Conservation (phyloP, 139 green algal genomes). For the Volvox africanus region DNA sequence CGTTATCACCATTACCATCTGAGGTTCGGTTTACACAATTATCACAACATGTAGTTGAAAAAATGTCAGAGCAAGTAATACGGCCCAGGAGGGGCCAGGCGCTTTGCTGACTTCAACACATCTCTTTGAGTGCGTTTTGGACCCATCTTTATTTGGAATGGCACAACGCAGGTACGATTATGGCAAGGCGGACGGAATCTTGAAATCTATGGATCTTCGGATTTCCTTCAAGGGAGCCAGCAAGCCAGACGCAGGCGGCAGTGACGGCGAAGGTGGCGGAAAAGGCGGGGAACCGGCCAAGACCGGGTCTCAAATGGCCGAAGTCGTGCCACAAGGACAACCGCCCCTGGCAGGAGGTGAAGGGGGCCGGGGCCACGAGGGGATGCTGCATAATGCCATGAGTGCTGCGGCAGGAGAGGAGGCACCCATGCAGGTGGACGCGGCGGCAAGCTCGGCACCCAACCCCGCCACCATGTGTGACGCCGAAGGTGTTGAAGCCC, state of each 20-base stretch:
- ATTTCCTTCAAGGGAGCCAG: constrained; percentile 47
- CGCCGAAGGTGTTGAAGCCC: background rate
- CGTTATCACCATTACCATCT: too few species aligned
- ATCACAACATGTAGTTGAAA: too few species aligned
- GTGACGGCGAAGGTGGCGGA: background rate
- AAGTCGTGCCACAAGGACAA: background rate
- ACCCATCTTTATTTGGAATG: too few species aligned
- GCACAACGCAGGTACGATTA: constrained; percentile 75
- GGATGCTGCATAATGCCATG: background rate
- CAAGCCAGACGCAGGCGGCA: background rate
- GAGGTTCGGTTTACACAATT: too few species aligned
- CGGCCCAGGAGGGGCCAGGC: too few species aligned
- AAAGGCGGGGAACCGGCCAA: background rate
- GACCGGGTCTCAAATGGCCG: background rate
- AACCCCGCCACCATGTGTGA: background rate
- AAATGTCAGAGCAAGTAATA: too few species aligned
- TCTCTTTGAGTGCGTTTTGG: too few species aligned
- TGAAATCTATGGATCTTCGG: constrained; percentile 67
- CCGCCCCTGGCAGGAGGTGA: background rate
- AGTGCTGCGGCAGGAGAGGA: background rate
- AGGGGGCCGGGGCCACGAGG: background rate
- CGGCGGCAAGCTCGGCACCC: background rate
- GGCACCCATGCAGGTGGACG: background rate
- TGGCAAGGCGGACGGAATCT: constrained; percentile 67
- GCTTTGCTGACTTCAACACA: too few species aligned